Evolutionary conservation across 2,329 filamentous ascomycete genomes (phyloP), one percentile per base, ranked within the genome.

Genomic region (Didymella sp.): DNA sequence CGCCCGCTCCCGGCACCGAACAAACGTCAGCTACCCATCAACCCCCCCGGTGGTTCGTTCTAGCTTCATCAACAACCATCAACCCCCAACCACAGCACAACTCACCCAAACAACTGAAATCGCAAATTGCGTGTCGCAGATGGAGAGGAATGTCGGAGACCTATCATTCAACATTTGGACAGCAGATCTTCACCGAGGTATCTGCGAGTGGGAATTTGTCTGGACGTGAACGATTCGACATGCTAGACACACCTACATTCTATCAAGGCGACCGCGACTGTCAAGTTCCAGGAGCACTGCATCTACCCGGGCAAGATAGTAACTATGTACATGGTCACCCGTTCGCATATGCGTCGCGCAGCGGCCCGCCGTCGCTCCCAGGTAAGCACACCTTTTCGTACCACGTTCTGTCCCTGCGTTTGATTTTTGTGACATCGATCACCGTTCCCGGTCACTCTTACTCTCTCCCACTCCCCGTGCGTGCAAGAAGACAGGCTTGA

Each of bases 151-250:
- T 75, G 73, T 73, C 72, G 57, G 69, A 67, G 46, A 66, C 62
- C 60, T 67, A 67, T 64, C 61, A 60, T 61, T 63, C 68, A 70
- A 64, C 61, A 57, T 68, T 72, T 76, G 73, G 73, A 66, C 67
- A 64, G 66, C 73, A 66, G 72, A 74, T 70, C 67, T 75, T 70
- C 71, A 71, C 64, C 67, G 70, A 69, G 61, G 62, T 56, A 41
- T 68, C 66, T 76, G 73, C 70, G 60, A 74, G 60, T 72, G 70
- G 64, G 73, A 76, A 61, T 76, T 76, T 68, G 70, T 75, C 69
- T 76, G 73, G 73, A 74, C 68, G 68, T 75, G 73, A 76, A 56
- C 62, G 60, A 13, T 71, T 69, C 70, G 64, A 67, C 46, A 60
- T 64, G 27, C 63, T 73, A 49, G 69, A 69, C 51, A 58, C 70